Base-by-base conservation (phyloP, 139 green algal genomes). In the Tetraselmis striata region DNA sequence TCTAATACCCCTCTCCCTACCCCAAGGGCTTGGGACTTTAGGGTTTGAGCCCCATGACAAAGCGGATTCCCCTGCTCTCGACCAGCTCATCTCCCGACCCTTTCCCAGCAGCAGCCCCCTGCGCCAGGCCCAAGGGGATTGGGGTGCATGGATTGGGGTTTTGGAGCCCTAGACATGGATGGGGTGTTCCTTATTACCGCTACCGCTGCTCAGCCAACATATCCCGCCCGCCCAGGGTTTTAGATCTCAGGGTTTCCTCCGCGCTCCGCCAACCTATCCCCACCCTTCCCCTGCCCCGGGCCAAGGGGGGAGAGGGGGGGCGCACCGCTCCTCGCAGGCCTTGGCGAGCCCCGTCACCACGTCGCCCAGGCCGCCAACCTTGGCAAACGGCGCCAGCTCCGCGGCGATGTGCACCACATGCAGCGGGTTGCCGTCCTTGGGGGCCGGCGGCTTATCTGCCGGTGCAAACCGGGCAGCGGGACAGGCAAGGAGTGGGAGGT, bases 291-390 rank as follows among this genome's bases (percentile, higher is more conserved):
- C 11, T 77, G 23, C 2, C 26, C 23, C 25, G 74, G 74, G 22
- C 2, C 26, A 77, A 77, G 2, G 5, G 45, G 45, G 5, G 45
- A 67, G 45, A 25, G 45, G 18, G 45, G 45, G 18, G 89, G 97
- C 93, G 0, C 94, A 94, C 0, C 91, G 84, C 0, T 85, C 85
- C 29, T 91, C 75, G 77, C 87, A 94, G n/a, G 93, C 91, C 30
- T 88, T 85, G 29, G 89, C 87, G 32, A 97, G 86, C 1, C 94
- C 94, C 2, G 90, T 92, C 32, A 98, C 94, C 25, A 98, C 95
- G 83, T 98, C 95, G n/a, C 92, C 95, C 67, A 98, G 87, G n/a
- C 95, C 95, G 5, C 95, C 95, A 0, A 96, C 95, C 87, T 98
- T 98, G 58, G 95, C 95, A 26, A 95, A 84, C 27, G 95, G 95